Percentiles rank a stretch among this genome's conserved stretches.
Evolutionary conservation across 1,284 basidiomycete species (phyloP).

Genomic region (Ceratobasidium sp.): DNA sequence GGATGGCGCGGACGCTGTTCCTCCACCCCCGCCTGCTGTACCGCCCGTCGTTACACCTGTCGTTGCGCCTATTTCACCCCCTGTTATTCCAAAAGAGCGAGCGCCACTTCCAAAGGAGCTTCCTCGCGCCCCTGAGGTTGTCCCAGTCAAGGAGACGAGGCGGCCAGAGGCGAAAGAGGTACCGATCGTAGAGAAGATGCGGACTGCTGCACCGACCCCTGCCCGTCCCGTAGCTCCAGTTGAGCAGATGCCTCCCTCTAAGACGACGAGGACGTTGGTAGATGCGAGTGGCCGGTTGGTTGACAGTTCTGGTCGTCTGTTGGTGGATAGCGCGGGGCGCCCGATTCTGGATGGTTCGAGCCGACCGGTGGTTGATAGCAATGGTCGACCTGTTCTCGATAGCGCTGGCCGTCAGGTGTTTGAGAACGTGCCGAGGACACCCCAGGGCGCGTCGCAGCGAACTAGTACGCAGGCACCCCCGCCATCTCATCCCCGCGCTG

Average conservation of each 20-base stretch:
- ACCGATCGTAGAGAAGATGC: conserved; percentile 24
- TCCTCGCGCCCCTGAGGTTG: conserved; percentile 7
- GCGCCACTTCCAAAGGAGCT: not conserved
- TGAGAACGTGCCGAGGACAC: conserved; percentile 5
- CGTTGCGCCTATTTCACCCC: conserved; percentile 12
- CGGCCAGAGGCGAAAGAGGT: conserved; percentile 25
- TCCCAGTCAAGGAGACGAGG: conserved; percentile 33
- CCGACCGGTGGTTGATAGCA: not conserved
- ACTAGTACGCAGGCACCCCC: conserved; percentile 26
- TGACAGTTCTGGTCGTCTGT: not conserved
- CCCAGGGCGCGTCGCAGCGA: conserved; percentile 9
- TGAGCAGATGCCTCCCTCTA: conserved; percentile 6
- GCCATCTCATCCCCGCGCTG: conserved; percentile 27
- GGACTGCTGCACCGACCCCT: not conserved
- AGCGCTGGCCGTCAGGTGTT: not conserved
- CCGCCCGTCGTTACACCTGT: conserved; percentile 10
- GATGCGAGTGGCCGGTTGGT: conserved; percentile 23
- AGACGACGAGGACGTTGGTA: conserved; percentile 21
- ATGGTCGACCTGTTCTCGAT: not conserved
- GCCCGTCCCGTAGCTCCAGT: conserved; percentile 12
- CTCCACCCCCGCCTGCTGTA: conserved; percentile 12
- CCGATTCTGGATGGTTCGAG: not conserved
- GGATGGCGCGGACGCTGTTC: conserved; percentile 12
- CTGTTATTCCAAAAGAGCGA: conserved; percentile 1
- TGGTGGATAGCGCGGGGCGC: not conserved